Evolutionary conservation across 1,284 basidiomycete genomes (phyloP), one percentile per base, ranked within the genome.

Genomic region (Trametes versicolor): DNA sequence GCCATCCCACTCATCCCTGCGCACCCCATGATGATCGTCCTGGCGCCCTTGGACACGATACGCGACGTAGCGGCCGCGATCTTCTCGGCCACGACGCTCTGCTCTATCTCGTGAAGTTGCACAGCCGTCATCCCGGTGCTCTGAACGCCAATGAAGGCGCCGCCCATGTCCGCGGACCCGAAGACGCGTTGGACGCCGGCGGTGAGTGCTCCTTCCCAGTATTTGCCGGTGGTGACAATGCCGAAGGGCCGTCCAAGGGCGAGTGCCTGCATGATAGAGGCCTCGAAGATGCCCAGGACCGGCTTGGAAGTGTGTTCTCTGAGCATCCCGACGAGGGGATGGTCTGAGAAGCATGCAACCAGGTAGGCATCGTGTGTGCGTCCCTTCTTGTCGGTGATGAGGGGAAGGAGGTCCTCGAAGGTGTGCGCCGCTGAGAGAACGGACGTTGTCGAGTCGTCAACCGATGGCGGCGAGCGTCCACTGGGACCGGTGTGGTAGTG

Each of bases 1-100:
- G 81, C 79, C 75, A 84, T 78, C 8, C 82, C 83, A 0, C 78
- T 79, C 82, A 85, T 84, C 3, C 81, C 83, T 27, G 83, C 83
- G 63, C 83, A 85, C 0, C 84, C 83, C 54, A 85, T 75, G 52
- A 86, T 79, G 10, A 78, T 79, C 49, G 79, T 76, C 56, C 66
- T 54, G 47, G 69, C 68, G 5, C 71, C 68, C 41, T 67, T 63
- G 21, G 62, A 59, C 29, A 79, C 70, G 7, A 76, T 50, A 37
- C 67, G 62, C 52, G 70, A 70, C 7, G 79, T 78, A 2, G 78
- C 79, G 15, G 75, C 71, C 37, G 72, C 70, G 43, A 85, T 79
- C 32, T 72, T 70, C n/a, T 60, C 60, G 37, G 77, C 68, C n/a
- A 85, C 82, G 37, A 77, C 68, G 8, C 74, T 74, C 34, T 66